Conservation (phyloP, 257 asterid species). For the Primulina huaijiensis region DNA sequence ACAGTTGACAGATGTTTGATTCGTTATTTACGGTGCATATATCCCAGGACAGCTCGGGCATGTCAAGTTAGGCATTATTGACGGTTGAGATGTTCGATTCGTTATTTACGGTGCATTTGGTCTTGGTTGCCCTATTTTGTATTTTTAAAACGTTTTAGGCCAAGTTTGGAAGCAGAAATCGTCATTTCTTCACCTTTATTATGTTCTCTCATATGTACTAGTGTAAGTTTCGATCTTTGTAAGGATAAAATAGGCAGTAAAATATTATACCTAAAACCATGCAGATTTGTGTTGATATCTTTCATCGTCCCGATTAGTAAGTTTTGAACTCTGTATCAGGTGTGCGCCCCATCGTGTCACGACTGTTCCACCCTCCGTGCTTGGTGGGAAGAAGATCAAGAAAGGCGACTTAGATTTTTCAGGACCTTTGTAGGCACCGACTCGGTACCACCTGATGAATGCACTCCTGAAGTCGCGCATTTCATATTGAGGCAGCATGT, state of each 20-base stretch:
- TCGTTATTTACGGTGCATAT: neutral
- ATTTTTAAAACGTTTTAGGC: neutral
- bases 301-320: neutral
- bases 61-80: neutral
- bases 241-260: neutral
- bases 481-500: slow-evolving; percentile 73
- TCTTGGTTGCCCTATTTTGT: neutral
- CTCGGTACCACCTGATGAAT: slow-evolving; percentile 66
- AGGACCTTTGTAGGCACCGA: slow-evolving; percentile 68
- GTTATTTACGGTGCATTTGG: neutral
- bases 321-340: slow-evolving; percentile 35
- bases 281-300: neutral
- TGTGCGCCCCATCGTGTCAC: slow-evolving; percentile 97
- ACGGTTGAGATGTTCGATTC: neutral
- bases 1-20: neutral
- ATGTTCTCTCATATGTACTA: neutral
- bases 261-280: neutral
- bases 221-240: neutral
- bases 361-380: slow-evolving; percentile 97
- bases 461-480: slow-evolving; percentile 74
- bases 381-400: slow-evolving; percentile 99
- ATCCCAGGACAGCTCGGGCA: neutral
- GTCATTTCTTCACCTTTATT: neutral
- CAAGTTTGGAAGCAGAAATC: neutral
- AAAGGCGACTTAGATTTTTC: slow-evolving; percentile 60